Conservation (phyloP, 2,329 filamentous ascomycete species). For the Curvularia eragrostidis region DNA sequence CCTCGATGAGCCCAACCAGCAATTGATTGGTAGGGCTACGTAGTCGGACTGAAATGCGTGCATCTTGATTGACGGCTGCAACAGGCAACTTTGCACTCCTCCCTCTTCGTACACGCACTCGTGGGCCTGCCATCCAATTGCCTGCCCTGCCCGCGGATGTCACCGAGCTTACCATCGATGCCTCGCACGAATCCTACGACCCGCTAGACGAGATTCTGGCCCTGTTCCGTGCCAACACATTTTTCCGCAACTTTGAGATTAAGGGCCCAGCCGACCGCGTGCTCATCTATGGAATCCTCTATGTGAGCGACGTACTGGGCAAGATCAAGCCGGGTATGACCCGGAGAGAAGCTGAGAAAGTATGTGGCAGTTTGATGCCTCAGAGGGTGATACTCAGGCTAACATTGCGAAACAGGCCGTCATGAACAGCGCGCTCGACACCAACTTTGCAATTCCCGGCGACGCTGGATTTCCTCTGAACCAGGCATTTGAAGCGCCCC, state of each 20-base stretch:
- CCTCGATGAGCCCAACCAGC: conserved; percentile 76
- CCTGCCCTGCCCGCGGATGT: conserved; percentile 61
- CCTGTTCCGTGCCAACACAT: conserved; percentile 96
- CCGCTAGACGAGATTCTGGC: conserved; percentile 91
- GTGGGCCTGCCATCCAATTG: conserved; percentile 92
- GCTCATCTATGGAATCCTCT: conserved; percentile 95
- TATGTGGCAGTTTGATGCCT: conserved; percentile 43
- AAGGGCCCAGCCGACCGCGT: conserved; percentile 93
- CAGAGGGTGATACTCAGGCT: conserved; percentile 30
- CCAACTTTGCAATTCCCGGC: conserved; percentile 91
- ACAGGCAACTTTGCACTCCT: conserved; percentile 91
- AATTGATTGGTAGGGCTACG: conserved; percentile 62
- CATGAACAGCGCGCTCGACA: conserved; percentile 88
- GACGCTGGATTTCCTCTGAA: conserved; percentile 93
- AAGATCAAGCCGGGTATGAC: conserved; percentile 81
- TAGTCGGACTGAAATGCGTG: too few relatives aligned
- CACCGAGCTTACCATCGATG: conserved; percentile 69
- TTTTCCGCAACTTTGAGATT: conserved; percentile 99
- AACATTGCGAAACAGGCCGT: conserved; percentile 65
- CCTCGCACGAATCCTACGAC: conserved; percentile 92
- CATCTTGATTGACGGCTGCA: not conserved
- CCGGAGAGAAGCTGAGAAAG: conserved; percentile 71
- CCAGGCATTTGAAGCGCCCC: conserved; percentile 92
- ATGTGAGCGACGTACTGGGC: conserved; percentile 85
- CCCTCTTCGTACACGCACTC: conserved; percentile 90